Evolutionary conservation across 1,284 basidiomycete genomes (phyloP), one percentile per base, ranked within the genome.

Genomic region (Leccinum idahoense): DNA sequence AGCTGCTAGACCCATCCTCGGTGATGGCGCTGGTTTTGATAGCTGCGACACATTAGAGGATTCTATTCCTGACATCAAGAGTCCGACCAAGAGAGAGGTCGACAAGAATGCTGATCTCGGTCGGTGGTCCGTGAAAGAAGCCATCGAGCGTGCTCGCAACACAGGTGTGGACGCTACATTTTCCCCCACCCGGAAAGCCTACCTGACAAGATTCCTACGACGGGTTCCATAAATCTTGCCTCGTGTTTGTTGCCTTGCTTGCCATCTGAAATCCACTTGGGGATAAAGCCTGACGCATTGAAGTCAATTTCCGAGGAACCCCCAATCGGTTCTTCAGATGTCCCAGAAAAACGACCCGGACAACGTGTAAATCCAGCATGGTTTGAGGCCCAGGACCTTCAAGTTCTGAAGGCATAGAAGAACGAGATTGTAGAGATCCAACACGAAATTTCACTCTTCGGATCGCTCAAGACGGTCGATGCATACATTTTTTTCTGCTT

Each of bases 381-480:
- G 89, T 92, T 85, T 68, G 90, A 92, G 70, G 87, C 87, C 4
- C 86, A 89, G 69, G 90, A 93, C 74, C 75, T 93, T 20, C 81
- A 83, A 54, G 78, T 89, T 1, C 74, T 93, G 55, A 92, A 90
- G 69, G 86, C 85, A 18, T 87, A 86, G 82, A 89, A 85, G 67
- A 93, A 93, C 68, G 86, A 88, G 35, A 92, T 93, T 39, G 67
- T 82, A 12, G 88, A 89, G 70, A 80, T 93, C 37, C 90, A 92
- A 68, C 85, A 85, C 26, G 91, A 93, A 70, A 86, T 93, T 39
- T 88, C 88, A 0, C 79, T 92, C 63, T 93, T 93, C 71, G 90
- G 91, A 3, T 90, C 88, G 3, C 77, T 93, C 59, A 92, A 91
- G 74, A 81, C 79, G 3, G 69, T 93, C 39, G 91, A 93, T 74